Percentiles rank a stretch among this genome's conserved stretches.
Conservation (phyloP, 1,139 yeast species). For the Scheffersomyces segobiensis region DNA sequence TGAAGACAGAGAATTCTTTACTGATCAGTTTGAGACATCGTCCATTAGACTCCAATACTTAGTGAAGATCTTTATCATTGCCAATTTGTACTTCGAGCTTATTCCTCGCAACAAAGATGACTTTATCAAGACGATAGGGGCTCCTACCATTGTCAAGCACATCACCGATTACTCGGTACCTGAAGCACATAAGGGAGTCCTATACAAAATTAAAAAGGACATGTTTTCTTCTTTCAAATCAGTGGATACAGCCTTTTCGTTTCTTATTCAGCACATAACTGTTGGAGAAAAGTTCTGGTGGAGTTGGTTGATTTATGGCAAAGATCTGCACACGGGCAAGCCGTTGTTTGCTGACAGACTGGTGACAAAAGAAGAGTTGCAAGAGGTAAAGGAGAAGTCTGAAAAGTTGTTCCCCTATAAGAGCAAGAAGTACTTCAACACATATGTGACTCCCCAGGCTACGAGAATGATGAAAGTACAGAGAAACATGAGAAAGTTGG, state of each 20-base stretch:
- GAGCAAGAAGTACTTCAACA: constrained; percentile 40
- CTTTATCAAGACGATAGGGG: constrained; percentile 24
- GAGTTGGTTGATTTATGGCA: constrained; percentile 44
- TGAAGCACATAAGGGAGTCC: constrained; percentile 22
- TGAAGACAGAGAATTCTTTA: constrained; percentile 29
- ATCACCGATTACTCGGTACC: constrained; percentile 35
- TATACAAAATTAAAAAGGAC: constrained; percentile 29
- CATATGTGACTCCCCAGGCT: constrained; percentile 46
- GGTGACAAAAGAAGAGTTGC: constrained; percentile 24
- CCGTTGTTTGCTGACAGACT: constrained; percentile 27
- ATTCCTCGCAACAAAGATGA: constrained; percentile 22
- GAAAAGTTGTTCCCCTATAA: constrained; percentile 28
- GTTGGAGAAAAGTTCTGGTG: constrained; percentile 40
- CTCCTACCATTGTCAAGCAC: constrained; percentile 34
- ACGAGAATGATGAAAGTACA: constrained; percentile 40
- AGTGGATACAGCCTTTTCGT: constrained; percentile 28
- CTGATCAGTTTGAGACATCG: constrained; percentile 26
- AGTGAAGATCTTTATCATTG: constrained; percentile 33
- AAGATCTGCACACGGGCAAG: constrained; percentile 32
- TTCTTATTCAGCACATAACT: constrained; percentile 28
- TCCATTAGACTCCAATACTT: constrained; percentile 31
- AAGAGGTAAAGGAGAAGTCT: constrained; percentile 15
- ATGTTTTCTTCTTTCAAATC: constrained; percentile 20
- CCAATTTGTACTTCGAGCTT: constrained; percentile 33
- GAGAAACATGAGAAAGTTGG: constrained; percentile 31